Percentiles rank a stretch among this genome's conserved stretches.
These are phyloP conservation scores for Camelina sativa DNA, from an alignment of 345 rosid genomes.

Conservation along the genomic window DNA sequence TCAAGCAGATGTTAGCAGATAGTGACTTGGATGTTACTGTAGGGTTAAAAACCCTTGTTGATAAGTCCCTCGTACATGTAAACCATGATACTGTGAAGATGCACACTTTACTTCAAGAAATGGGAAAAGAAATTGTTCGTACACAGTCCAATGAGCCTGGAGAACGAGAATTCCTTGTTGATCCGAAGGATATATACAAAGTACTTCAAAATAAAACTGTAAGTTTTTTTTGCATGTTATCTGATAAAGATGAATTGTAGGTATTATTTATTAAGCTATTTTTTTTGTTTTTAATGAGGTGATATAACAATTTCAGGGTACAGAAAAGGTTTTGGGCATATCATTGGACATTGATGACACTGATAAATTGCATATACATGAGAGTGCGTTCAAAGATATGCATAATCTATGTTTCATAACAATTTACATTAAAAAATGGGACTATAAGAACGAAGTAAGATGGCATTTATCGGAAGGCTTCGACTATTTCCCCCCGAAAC, in stretches of 20 bases:
- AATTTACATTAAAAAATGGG: conserved; percentile 25
- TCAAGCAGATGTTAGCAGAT: conserved; percentile 12
- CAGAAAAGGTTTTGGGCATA: conserved; percentile 36
- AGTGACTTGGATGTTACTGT: conserved; percentile 24
- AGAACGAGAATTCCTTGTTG: conserved; percentile 37
- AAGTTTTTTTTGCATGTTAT: background rate
- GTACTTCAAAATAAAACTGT: conserved; percentile 23
- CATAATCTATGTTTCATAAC: conserved; percentile 34
- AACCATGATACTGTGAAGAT: conserved; percentile 25
- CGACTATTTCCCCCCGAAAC: conserved; percentile 4
- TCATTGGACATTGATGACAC: conserved; percentile 21
- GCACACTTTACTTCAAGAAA: conserved; percentile 45
- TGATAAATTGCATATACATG: background rate
- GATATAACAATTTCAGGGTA: conserved; percentile 37
- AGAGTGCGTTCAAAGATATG: conserved; percentile 33
- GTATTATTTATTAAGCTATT: too few species aligned
- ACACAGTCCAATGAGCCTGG: conserved; percentile 31
- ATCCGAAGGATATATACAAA: conserved; percentile 34
- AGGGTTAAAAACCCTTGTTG: conserved; percentile 4
- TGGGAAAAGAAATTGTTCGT: conserved; percentile 42
- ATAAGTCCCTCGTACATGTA: conserved; percentile 39
- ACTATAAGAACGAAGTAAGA: conserved; percentile 16
- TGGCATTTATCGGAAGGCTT: background rate
- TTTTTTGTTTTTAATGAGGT: background rate
- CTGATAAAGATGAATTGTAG: too few species aligned